Base-by-base conservation (phyloP, 345 rosid species). In the Fremontodendron californicum region DNA sequence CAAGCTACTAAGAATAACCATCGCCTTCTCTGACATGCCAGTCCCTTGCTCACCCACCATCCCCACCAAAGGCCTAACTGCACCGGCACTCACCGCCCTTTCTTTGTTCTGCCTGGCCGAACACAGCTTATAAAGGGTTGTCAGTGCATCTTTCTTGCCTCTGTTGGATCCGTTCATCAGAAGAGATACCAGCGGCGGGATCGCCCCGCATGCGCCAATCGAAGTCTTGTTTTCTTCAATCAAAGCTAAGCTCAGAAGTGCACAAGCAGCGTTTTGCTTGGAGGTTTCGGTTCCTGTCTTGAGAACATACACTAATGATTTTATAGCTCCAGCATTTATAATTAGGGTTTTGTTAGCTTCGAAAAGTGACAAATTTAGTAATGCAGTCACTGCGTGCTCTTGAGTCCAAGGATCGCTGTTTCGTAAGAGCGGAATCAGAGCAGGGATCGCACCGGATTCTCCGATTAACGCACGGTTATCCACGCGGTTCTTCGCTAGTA, bases 261-360 rank as follows among this genome's bases (percentile, higher is more conserved):
- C 98, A 33, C 98, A 96, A 0, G 99, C 99, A 0, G 98, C 94
- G 85, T 96, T 96, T 64, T 96, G 98, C 89, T 96, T 96, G 1
- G 98, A 90, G 23, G 91, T 87, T 79, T 92, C 98, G 1, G 98
- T 96, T 18, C 99, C 99, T 0, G 98, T 89, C 76, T 92, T 92
- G 23, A 96, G 91, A 9, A 90, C 99, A 80, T 91, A 93, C 9
- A 96, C 96, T 2, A 96, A 68, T 0, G 97, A 89, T 74, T 96
- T 96, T 21, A 93, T 84, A 6, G 94, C 96, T 61, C 97, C 99
- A 13, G 91, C 88, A 8, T 87, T 84, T 0, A 93, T 89, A 62
- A 93, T 88, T 3, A 83, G 61, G 18, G 81, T 25, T 81, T 92
- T 90, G 85, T 96, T 96, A 39, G 64, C 87, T 71, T 93, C 99